Evolutionary conservation across 2,329 filamentous ascomycete genomes (phyloP).

Genomic region (Sphaceloma murrayae): DNA sequence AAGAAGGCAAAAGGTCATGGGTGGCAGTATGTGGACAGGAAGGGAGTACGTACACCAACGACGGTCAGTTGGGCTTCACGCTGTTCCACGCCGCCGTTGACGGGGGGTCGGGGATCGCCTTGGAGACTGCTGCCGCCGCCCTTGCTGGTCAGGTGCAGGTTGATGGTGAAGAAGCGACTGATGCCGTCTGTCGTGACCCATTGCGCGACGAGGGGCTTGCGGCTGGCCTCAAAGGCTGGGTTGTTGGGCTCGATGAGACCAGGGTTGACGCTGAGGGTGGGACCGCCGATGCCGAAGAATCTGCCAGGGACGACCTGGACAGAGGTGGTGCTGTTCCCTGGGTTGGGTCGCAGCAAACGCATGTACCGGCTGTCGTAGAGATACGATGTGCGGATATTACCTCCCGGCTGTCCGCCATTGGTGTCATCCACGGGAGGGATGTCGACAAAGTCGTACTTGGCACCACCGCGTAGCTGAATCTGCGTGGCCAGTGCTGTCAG

Average conservation of each 20-base stretch:
- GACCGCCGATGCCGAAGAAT: slow-evolving; percentile 21
- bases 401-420: slow-evolving; percentile 59
- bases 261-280: slow-evolving; percentile 57
- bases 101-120: slow-evolving; percentile 55
- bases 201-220: slow-evolving; percentile 58
- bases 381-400: slow-evolving; percentile 63
- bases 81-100: slow-evolving; percentile 54
- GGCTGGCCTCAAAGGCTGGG: slow-evolving; percentile 49
- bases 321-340: slow-evolving; percentile 45
- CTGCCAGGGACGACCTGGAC: slow-evolving; percentile 47
- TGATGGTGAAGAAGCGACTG: slow-evolving; percentile 58
- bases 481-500: slow-evolving; percentile 46
- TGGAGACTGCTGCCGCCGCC: slow-evolving; percentile 55
- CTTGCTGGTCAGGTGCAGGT: slow-evolving; percentile 60
- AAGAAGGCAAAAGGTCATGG: no score
- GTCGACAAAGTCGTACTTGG: slow-evolving; percentile 50
- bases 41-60: slow-evolving; percentile 41
- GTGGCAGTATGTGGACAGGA: not conserved
- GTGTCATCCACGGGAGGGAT: slow-evolving; percentile 50
- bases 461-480: slow-evolving; percentile 39
- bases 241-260: slow-evolving; percentile 57
- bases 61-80: slow-evolving; percentile 49
- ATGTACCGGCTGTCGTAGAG: slow-evolving; percentile 55
- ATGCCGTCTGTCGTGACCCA: slow-evolving; percentile 51
- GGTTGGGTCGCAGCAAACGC: slow-evolving; percentile 50